Conservation (phyloP, 2,329 filamentous ascomycete species). For the Cercospora beticola region DNA sequence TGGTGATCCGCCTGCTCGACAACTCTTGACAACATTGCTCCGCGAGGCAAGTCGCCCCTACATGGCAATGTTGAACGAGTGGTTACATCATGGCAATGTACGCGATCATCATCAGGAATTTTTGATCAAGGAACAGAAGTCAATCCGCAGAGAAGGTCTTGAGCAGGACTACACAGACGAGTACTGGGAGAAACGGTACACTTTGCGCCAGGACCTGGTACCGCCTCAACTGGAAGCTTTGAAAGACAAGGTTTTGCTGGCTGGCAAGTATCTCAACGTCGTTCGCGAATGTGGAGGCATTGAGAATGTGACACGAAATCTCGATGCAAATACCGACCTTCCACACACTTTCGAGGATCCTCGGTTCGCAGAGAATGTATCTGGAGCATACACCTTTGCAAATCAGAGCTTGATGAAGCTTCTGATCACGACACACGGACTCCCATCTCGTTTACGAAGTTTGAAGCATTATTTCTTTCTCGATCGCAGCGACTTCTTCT, state of each 20-base stretch:
- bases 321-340: conserved; percentile 87
- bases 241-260: conserved; percentile 90
- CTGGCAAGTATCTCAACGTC: conserved; percentile 96
- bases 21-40: conserved; percentile 76
- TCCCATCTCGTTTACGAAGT: conserved; percentile 82
- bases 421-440: conserved; percentile 85
- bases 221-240: conserved; percentile 88
- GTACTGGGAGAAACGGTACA: conserved; percentile 98
- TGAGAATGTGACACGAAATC: conserved; percentile 55
- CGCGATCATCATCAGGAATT: conserved; percentile 93
- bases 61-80: conserved; percentile 98
- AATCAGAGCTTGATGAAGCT: conserved; percentile 91
- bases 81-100: conserved; percentile 94
- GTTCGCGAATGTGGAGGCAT: conserved; percentile 96
- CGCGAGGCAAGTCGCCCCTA: conserved; percentile 90
- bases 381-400: conserved; percentile 88
- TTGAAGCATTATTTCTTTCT: conserved; percentile 99
- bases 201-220: conserved; percentile 84
- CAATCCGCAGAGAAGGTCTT: conserved; percentile 83
- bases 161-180: conserved; percentile 98
- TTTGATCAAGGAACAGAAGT: conserved; percentile 91
- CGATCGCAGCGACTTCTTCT: conserved; percentile 96
- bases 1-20: conserved; percentile 83
- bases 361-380: conserved; percentile 92
- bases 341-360: conserved; percentile 88